Base-by-base conservation (phyloP, 345 rosid species). In the Aquilaria sinensis region DNA sequence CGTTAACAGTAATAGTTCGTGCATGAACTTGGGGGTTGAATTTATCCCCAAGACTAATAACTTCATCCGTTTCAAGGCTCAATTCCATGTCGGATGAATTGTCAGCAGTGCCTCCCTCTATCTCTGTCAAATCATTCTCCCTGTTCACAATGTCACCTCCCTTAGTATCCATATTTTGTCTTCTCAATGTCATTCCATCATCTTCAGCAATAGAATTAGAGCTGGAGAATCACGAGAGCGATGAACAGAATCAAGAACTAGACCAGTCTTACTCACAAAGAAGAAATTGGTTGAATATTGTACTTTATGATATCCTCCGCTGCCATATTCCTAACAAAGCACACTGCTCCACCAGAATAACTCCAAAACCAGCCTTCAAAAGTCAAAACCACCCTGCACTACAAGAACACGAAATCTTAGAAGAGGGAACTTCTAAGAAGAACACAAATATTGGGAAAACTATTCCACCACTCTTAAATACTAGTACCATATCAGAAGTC, bases 61-160 rank as follows among this genome's bases (percentile, higher is more conserved):
- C 69, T 65, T 72, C 84, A 53, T 68, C 70, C 51, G 60, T 46
- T 65, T 77, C 75, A 72, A 68, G 73, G 78, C 77, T 74, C 66
- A 65, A 64, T 65, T 70, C 71, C 49, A 60, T 68, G 48, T 66
- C 64, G 51, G 80, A 65, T 9, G 81, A 70, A 69, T 69, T 46
- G 14, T 63, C 80, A 46, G 56, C 69, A 70, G 65, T 72, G 77
- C 79, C 77, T 64, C 48, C 72, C 52, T 69, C 83, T 56, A 65
- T 68, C 62, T 73, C 70, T 50, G 48, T 54, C 15, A 75, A 68
- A 53, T 69, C 64, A 45, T 71, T 70, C 63, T 74, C 71, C 29
- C 71, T 79, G 68, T 72, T 63, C 66, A 66, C 78, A 53, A 58
- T 65, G 71, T 72, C 68, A 65, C 56, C 70, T 61, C 72, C 85